Conservation (phyloP, 2,329 filamentous ascomycete species). For the Phyllosticta citriasiana region DNA sequence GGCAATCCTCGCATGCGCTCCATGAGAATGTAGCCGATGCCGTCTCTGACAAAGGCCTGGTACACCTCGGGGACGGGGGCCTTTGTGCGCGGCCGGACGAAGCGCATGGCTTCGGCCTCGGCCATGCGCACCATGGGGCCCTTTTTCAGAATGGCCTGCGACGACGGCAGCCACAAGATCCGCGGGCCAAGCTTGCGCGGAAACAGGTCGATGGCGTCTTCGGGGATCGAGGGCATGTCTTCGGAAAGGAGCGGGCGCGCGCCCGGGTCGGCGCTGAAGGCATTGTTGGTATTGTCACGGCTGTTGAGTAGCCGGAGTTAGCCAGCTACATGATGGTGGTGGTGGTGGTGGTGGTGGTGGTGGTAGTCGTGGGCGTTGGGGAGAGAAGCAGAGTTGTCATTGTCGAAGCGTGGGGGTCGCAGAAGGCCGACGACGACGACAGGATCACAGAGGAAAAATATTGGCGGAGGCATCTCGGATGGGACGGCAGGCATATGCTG, state of each 20-base stretch:
- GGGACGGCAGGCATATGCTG: not conserved
- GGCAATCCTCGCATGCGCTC: conserved; percentile 14
- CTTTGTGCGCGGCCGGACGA: not conserved
- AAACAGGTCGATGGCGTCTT: conserved; percentile 8
- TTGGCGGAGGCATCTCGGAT: not conserved
- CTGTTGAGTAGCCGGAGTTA: not conserved
- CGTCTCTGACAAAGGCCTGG: conserved; percentile 8
- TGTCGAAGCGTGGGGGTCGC: not conserved
- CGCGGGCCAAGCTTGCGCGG: conserved; percentile 7
- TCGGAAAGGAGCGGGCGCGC: conserved; percentile 5
- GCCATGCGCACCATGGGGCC: conserved; percentile 7
- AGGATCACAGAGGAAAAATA: not conserved
- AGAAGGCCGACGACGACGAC: not conserved
- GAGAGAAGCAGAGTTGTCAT: not conserved
- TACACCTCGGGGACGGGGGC: conserved; percentile 5
- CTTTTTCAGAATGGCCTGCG: conserved; percentile 8
- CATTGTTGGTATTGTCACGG: not conserved
- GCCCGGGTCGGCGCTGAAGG: not conserved
- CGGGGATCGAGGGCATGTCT: conserved; percentile 7
- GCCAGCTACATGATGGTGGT: not conserved
- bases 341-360: not conserved
- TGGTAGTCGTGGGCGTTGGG: not conserved
- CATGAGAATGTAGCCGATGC: conserved; percentile 14
- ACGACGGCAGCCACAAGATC: conserved; percentile 7
- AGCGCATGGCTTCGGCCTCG: conserved; percentile 8